Conservation (phyloP, 805 yeast genomes). For the Brettanomyces nanus region DNA sequence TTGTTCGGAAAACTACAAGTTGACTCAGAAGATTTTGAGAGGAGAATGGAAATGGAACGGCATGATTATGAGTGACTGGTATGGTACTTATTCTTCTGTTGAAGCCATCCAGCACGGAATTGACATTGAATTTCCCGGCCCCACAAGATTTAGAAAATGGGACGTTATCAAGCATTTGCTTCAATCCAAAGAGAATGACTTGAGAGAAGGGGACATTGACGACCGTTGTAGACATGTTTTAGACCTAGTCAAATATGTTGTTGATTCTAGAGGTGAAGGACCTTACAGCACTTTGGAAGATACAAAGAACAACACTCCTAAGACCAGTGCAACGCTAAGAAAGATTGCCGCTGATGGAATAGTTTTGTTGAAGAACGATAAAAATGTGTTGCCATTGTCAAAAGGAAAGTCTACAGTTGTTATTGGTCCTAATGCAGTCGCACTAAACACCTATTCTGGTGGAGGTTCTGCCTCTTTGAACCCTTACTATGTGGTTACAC, state of each 20-base stretch:
- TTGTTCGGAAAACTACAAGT: slow-evolving; percentile 36
- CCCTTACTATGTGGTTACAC: slow-evolving; percentile 17
- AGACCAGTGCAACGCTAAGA: slow-evolving; percentile 35
- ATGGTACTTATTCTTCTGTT: slow-evolving; percentile 42
- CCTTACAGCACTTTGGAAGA: slow-evolving; percentile 32
- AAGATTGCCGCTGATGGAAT: slow-evolving; percentile 42
- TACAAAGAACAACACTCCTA: slow-evolving; percentile 35
- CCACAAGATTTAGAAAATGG: slow-evolving; percentile 2
- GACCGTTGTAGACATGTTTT: slow-evolving; percentile 41
- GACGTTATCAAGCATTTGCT: slow-evolving; percentile 3
- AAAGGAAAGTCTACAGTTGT: slow-evolving; percentile 36
- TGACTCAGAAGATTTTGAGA: slow-evolving; percentile 40
- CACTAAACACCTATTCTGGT: slow-evolving; percentile 36
- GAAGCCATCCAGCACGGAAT: slow-evolving; percentile 46
- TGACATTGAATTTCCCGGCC: slow-evolving; percentile 65
- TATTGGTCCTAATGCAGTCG: slow-evolving; percentile 53
- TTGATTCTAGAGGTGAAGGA: slow-evolving; percentile 28
- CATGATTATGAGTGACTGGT: slow-evolving; percentile 57
- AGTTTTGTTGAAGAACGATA: slow-evolving; percentile 50
- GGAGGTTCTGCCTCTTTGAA: slow-evolving; percentile 51
- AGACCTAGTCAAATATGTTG: slow-evolving; percentile 36
- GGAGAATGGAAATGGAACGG: slow-evolving; percentile 54
- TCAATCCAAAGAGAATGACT: slow-evolving; percentile 1
- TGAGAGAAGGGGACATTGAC: slow-evolving; percentile 30
- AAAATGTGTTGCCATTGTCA: slow-evolving; percentile 36